Evolutionary conservation across 2,329 filamentous ascomycete species (phyloP).

Genomic region (Colletotrichum eremochloae): DNA sequence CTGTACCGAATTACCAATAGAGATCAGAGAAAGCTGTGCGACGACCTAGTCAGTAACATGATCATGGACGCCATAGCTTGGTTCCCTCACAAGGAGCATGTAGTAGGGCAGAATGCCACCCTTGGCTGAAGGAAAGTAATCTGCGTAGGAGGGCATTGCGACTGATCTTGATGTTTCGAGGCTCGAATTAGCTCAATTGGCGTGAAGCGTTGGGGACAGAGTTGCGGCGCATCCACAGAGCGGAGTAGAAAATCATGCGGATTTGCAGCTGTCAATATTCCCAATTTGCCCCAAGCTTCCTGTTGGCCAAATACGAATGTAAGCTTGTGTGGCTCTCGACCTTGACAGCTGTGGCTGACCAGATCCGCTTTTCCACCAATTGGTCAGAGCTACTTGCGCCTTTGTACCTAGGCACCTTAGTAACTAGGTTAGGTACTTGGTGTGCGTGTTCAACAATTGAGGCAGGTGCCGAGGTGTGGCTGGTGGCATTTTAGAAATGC

Average conservation of each 20-base stretch:
- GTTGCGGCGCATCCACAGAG: not conserved
- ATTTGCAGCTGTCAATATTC: not conserved
- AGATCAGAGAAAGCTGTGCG: constrained; percentile 81
- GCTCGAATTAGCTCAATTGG: constrained; percentile 1
- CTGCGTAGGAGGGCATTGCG: constrained; percentile 61
- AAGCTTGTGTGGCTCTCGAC: not conserved
- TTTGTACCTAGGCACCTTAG: not conserved
- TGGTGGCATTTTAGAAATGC: constrained; percentile 14
- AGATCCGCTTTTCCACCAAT: not conserved
- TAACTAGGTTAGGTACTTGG: too few relatives aligned
- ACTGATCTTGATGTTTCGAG: not conserved
- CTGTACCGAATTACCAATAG: constrained; percentile 87
- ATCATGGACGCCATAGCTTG: not conserved
- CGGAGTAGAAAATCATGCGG: not conserved
- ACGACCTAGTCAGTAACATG: not conserved
- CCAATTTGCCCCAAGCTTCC: not conserved
- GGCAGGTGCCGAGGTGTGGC: constrained; percentile 38
- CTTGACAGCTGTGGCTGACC: constrained; percentile 15
- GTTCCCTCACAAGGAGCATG: constrained; percentile 65
- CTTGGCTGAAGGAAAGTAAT: constrained; percentile 62
- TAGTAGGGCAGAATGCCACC: constrained; percentile 72
- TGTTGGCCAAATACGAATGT: not conserved
- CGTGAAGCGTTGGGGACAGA: not conserved
- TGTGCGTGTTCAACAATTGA: constrained; percentile 21
- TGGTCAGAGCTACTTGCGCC: constrained; percentile 24